Evolutionary conservation across 805 yeast species (phyloP).

Genomic region (Sugiyamaella floridensis): DNA sequence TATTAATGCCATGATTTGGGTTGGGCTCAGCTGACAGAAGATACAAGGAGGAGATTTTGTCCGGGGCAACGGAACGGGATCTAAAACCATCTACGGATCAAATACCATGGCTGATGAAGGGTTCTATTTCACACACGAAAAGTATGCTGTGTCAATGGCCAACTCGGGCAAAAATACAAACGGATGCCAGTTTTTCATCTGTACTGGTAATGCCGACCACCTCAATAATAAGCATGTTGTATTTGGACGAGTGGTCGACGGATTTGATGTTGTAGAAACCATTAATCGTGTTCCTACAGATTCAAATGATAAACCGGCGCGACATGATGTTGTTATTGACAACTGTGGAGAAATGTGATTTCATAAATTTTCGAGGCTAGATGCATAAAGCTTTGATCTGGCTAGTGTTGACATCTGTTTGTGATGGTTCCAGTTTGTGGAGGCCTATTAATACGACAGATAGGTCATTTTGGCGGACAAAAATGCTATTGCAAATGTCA

Average conservation of each 20-base stretch:
- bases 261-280: slow-evolving; percentile 27
- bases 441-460: background rate
- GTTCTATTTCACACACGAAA: slow-evolving; percentile 30
- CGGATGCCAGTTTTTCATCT: slow-evolving; percentile 54
- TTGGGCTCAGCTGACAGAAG: slow-evolving; percentile 19
- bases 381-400: background rate
- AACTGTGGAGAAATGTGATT: slow-evolving; percentile 35
- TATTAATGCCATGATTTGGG: background rate
- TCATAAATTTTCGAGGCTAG: background rate
- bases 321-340: slow-evolving; percentile 25
- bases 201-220: slow-evolving; percentile 30
- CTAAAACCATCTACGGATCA: slow-evolving; percentile 36
- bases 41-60: slow-evolving; percentile 45
- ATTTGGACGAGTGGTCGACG: slow-evolving; percentile 43
- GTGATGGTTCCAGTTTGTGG: background rate
- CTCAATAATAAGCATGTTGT: slow-evolving; percentile 45
- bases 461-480: background rate
- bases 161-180: slow-evolving; percentile 56
- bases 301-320: slow-evolving; percentile 27
- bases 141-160: slow-evolving; percentile 51
- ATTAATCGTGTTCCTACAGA: slow-evolving; percentile 29
- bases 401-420: background rate
- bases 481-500: background rate
- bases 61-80: slow-evolving; percentile 41
- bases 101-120: slow-evolving; percentile 41